Evolutionary conservation across 2,329 filamentous ascomycete genomes (phyloP).

Genomic region (Colletotrichum higginsianum): DNA sequence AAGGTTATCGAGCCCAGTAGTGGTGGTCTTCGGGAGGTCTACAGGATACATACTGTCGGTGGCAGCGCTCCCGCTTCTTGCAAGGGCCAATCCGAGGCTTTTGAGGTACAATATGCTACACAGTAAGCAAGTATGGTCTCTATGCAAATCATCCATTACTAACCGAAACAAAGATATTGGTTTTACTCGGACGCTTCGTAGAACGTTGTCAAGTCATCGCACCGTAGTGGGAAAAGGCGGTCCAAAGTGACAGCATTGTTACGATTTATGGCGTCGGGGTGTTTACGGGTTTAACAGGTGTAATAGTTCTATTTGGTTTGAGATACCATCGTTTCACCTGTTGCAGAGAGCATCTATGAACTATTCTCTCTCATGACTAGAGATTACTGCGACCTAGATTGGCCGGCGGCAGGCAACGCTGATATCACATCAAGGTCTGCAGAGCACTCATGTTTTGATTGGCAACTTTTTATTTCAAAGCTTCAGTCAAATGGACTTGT

Average conservation of each 20-base stretch:
- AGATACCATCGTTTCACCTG: conserved; percentile 36
- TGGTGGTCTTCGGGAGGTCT: conserved; percentile 80
- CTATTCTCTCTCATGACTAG: not conserved
- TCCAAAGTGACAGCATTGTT: not conserved
- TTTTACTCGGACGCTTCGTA: conserved; percentile 48
- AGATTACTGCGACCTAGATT: conserved; percentile 9
- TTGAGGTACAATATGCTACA: conserved; percentile 85
- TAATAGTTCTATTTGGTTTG: conserved; percentile 15
- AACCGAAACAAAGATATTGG: conserved; percentile 54
- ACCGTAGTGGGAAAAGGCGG: not conserved
- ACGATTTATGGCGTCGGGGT: conserved; percentile 29
- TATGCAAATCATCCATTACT: conserved; percentile 32
- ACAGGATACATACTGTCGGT: conserved; percentile 87
- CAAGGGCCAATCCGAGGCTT: conserved; percentile 71
- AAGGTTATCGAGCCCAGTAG: conserved; percentile 68
- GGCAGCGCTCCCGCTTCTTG: conserved; percentile 84
- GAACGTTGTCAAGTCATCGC: conserved; percentile 17
- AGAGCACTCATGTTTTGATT: not conserved
- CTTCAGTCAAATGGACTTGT: too few species aligned
- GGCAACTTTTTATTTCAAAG: not conserved
- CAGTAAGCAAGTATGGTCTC: conserved; percentile 74
- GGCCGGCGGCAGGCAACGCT: conserved; percentile 12
- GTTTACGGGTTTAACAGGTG: not conserved
- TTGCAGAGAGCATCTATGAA: not conserved
- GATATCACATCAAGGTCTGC: conserved; percentile 22